Base-by-base conservation (phyloP, 768 basidiomycete genomes). In the Auriscalpium microsporum region DNA sequence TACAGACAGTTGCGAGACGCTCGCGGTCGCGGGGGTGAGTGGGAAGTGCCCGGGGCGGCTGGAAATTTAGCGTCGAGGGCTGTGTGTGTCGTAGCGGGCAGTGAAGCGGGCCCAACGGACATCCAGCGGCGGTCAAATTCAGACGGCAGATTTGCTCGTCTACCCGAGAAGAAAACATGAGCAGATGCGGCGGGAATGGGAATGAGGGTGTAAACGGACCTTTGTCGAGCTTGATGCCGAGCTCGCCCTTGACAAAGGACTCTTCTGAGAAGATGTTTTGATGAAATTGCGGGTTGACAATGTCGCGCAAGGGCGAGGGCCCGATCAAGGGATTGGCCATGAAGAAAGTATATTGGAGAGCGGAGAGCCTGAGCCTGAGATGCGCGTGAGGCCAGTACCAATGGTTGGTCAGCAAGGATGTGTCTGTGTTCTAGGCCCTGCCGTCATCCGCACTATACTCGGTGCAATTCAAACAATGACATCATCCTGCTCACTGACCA, bases 61-160 rank as follows among this genome's bases (percentile, higher is more conserved):
- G 87, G 62, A 97, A 98, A 68, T 99, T 98, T 57, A 82, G 80
- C 2, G 81, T 71, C 19, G 94, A 93, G 2, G 96, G 94, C 0
- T 79, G 75, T 2, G 95, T 97, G 68, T 99, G 96, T 16, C 96
- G 80, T 48, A 94, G 73, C 13, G 94, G 96, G 69, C 96, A 99
- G 66, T 87, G 82, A 7, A 91, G 71, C n/a, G 93, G 89, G 3
- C 90, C 90, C 4, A 97, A 81, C 37, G 96, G 96, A 66, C 92
- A 92, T 11, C 91, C 91, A 1, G 86, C 78, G 17, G 90, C 76
- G 2, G 87, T 86, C 37, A 97, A 75, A 8, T 85, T 82, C 45
- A 90, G 77, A 56, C 87, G 80, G 71, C 96, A 99, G 63, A 98
- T 96, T 71, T 98, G 93, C 59, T 89, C 85, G 71, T 98, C 96